These are phyloP conservation scores for Porpolomopsis calyptriformis DNA, from an alignment of 768 basidiomycete genomes.

Conservation along the genomic window DNA sequence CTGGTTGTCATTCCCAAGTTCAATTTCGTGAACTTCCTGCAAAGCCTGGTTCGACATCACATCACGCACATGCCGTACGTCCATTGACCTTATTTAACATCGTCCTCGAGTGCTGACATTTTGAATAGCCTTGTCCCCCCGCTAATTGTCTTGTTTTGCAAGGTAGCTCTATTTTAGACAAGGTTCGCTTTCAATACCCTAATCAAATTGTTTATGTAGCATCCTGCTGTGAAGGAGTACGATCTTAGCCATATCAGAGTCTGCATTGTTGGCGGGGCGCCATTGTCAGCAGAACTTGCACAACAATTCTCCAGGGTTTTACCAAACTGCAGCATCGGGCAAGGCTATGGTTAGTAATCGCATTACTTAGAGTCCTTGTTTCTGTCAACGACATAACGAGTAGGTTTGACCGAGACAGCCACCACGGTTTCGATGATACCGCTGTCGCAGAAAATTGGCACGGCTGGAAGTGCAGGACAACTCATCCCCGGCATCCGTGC, in stretches of 20 bases:
- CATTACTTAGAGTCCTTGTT: too few species aligned
- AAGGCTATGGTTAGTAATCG: conserved; percentile 41
- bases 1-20: conserved; percentile 60
- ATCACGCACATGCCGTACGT: conserved; percentile 52
- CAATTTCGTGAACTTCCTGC: conserved; percentile 42
- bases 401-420: conserved; percentile 60
- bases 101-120: not conserved
- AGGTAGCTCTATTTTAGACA: conserved; percentile 23
- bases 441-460: conserved; percentile 35
- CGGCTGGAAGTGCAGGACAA: conserved; percentile 48
- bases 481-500: conserved; percentile 45
- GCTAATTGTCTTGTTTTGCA: conserved; percentile 46
- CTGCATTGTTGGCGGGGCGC: conserved; percentile 50
- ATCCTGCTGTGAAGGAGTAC: conserved; percentile 41
- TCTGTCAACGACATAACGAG: not conserved
- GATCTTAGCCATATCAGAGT: conserved; percentile 35
- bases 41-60: conserved; percentile 46
- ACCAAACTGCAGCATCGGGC: conserved; percentile 44
- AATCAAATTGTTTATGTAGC: conserved; percentile 22
- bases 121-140: conserved; percentile 43
- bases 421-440: conserved; percentile 43
- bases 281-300: conserved; percentile 44
- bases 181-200: not conserved
- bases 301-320: conserved; percentile 38
- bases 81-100: conserved; percentile 35